Evolutionary conservation across 75 land plant species (phyloP).

Genomic region (Cryptomeria japonica): DNA sequence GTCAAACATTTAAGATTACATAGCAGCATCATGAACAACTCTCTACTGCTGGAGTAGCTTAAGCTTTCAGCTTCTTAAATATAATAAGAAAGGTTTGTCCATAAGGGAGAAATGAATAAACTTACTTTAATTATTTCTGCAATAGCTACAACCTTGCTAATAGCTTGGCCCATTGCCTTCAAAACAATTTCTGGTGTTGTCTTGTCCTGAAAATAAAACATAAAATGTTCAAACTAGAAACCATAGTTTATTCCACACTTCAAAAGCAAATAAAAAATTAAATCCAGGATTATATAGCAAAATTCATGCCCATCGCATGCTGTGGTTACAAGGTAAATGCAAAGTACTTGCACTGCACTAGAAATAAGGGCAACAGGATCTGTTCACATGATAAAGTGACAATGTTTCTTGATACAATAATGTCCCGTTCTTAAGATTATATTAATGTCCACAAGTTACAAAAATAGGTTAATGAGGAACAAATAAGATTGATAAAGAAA

Average conservation of each 20-base stretch:
- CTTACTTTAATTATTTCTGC: slow-evolving; percentile 87
- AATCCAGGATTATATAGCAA: not conserved
- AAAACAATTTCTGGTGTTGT: slow-evolving; percentile 73
- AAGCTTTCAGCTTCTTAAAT: not conserved
- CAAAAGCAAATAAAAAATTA: not conserved
- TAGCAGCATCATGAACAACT: not conserved
- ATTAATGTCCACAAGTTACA: not conserved
- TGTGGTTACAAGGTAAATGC: not conserved
- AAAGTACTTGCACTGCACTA: not conserved
- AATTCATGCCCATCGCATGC: not conserved
- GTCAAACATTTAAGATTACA: not conserved
- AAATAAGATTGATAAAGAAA: not conserved
- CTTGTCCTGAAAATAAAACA: slow-evolving; percentile 56
- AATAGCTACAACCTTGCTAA: slow-evolving; percentile 87
- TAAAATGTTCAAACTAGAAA: not conserved
- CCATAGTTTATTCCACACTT: not conserved
- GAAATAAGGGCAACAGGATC: not conserved
- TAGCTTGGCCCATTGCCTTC: slow-evolving; percentile 98
- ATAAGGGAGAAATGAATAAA: not conserved
- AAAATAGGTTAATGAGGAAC: not conserved
- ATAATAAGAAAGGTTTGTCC: not conserved
- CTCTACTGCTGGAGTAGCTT: not conserved
- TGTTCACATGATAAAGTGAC: not conserved
- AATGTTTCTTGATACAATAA: not conserved
- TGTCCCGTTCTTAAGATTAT: not conserved